Percentiles rank a stretch among this genome's conserved stretches.
Conservation (phyloP, 768 basidiomycete species). For the Serendipita sp. region DNA sequence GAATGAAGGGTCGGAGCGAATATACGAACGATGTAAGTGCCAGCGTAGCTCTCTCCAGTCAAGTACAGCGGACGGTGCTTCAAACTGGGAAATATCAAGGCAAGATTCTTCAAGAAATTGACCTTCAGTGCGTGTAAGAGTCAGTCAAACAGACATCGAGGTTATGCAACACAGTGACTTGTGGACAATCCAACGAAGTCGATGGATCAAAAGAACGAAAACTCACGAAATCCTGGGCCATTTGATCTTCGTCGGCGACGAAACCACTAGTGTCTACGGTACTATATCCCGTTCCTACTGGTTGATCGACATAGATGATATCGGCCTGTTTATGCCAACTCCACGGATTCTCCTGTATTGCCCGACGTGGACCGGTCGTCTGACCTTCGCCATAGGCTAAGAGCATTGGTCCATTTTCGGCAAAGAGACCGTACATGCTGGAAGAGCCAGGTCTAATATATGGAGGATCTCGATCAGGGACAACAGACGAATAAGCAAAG, state of each 20-base stretch:
- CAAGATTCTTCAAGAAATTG: slow-evolving; percentile 54
- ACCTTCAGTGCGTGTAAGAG: slow-evolving; percentile 27
- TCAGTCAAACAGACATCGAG: neutral
- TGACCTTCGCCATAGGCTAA: slow-evolving; percentile 20
- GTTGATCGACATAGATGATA: slow-evolving; percentile 41
- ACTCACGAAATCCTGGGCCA: slow-evolving; percentile 37
- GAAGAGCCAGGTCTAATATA: slow-evolving; percentile 46
- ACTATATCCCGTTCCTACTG: slow-evolving; percentile 46
- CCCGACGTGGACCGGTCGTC: slow-evolving; percentile 49
- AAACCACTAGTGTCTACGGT: slow-evolving; percentile 49
- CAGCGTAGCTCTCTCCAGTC: slow-evolving; percentile 59
- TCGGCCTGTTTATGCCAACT: slow-evolving; percentile 48
- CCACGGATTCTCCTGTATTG: slow-evolving; percentile 33
- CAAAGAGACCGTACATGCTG: slow-evolving; percentile 36
- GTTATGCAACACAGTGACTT: too few species aligned
- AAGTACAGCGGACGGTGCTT: slow-evolving; percentile 50
- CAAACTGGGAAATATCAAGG: slow-evolving; percentile 58
- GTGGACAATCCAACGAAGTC: too few species aligned
- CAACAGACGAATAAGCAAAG: too few species aligned
- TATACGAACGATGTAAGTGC: slow-evolving; percentile 44
- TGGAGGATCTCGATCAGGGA: neutral
- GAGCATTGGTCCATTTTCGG: neutral
- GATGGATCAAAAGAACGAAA: neutral
- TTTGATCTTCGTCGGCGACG: slow-evolving; percentile 45
- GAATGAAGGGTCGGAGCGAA: neutral